Percentiles rank a stretch among this genome's conserved stretches.
These are phyloP conservation scores for Venturia asperata DNA, from an alignment of 2,329 filamentous ascomycete genomes.

Conservation along the genomic window DNA sequence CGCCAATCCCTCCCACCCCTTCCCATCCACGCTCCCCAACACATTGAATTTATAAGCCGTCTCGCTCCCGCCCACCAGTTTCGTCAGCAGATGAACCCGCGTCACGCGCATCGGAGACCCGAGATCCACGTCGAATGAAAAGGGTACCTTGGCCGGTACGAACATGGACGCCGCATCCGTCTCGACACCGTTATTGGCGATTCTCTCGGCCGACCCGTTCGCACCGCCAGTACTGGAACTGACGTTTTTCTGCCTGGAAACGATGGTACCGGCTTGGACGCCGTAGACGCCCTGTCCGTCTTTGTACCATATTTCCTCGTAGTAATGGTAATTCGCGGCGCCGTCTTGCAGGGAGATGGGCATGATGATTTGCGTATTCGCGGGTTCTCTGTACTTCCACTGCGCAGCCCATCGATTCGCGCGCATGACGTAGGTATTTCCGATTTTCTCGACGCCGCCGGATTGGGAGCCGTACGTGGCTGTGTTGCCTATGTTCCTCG, in stretches of 20 bases:
- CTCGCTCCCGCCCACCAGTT: constrained; percentile 6
- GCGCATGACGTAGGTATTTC: constrained; percentile 20
- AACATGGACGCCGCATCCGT: neutral
- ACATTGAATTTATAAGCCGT: constrained; percentile 15
- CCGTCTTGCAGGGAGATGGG: constrained; percentile 21
- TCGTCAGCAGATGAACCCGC: constrained; percentile 20
- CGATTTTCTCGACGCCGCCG: constrained; percentile 20
- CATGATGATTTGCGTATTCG: constrained; percentile 23
- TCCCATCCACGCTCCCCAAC: neutral
- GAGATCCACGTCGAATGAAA: neutral
- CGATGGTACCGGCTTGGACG: constrained; percentile 23
- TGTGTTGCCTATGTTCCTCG: constrained; percentile 22
- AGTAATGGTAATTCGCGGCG: constrained; percentile 23
- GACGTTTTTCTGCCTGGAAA: constrained; percentile 22
- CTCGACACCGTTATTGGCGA: neutral
- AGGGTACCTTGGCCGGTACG: neutral
- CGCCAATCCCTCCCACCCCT: neutral
- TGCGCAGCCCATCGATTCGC: constrained; percentile 22
- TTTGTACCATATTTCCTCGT: constrained; percentile 21
- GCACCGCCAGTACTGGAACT: neutral
- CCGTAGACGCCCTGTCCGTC: constrained; percentile 23
- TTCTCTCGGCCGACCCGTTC: neutral
- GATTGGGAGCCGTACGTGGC: constrained; percentile 23
- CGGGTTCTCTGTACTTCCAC: constrained; percentile 22
- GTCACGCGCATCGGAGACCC: constrained; percentile 8